phyloP scores from a whole-genome alignment of 768 basidiomycete genomes.

The Russula griseocarnosa region DNA sequence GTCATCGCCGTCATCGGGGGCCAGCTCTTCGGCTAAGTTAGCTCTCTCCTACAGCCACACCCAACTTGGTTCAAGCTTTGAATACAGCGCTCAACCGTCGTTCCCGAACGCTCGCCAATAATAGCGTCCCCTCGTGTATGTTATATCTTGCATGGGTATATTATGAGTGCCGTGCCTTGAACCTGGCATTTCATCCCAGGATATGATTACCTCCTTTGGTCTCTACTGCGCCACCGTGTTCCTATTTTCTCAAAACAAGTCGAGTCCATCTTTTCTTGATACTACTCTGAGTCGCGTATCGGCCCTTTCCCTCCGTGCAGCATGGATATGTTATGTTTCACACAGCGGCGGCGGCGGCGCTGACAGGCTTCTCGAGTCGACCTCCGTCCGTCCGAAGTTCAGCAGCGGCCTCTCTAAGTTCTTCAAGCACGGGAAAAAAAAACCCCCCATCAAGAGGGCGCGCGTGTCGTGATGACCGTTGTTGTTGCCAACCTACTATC shows the following conservation, averaged over 20 bases:
- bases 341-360: conserved; percentile 5
- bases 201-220: no score
- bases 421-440: background rate
- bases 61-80: no score
- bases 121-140: no score
- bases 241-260: no score
- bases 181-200: no score
- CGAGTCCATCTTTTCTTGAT: no score
- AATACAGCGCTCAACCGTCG: no score
- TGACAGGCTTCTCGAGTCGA: background rate
- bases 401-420: background rate
- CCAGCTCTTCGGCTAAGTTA: background rate
- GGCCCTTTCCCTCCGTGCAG: background rate
- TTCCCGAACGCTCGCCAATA: no score
- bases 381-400: conserved; percentile 1
- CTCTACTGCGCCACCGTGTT: no score
- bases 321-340: background rate
- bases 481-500: background rate
- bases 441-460: background rate
- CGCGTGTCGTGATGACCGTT: background rate
- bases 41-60: background rate
- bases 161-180: no score
- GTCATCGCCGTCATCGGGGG: background rate
- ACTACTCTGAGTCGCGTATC: background rate
- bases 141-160: no score